Conservation (phyloP, 2,329 filamentous ascomycete genomes). For the Colletotrichum trifolii region DNA sequence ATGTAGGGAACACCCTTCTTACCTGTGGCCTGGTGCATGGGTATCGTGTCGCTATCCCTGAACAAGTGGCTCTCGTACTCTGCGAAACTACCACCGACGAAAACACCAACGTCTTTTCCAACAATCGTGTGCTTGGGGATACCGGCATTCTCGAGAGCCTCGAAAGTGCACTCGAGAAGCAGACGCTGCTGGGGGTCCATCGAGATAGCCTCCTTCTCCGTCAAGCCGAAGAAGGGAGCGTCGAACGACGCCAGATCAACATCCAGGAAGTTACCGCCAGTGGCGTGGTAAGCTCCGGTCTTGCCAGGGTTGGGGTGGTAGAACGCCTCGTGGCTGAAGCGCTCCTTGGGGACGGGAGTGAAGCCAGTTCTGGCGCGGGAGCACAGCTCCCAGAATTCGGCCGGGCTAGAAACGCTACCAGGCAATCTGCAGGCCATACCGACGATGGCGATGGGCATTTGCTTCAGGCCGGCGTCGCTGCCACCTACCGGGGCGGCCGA, state of each 20-base stretch:
- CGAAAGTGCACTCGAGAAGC: slow-evolving; percentile 64
- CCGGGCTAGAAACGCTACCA: slow-evolving; percentile 53
- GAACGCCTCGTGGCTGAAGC: slow-evolving; percentile 57
- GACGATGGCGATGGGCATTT: slow-evolving; percentile 58
- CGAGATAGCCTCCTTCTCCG: slow-evolving; percentile 60
- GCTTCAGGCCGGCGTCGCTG: slow-evolving; percentile 39
- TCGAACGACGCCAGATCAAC: slow-evolving; percentile 60
- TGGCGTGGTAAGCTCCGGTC: slow-evolving; percentile 44
- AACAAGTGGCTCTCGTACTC: slow-evolving; percentile 60
- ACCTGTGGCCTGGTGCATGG: slow-evolving; percentile 64
- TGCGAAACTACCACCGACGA: slow-evolving; percentile 58
- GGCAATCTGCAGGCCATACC: slow-evolving; percentile 61
- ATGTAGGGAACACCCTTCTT: slow-evolving; percentile 38
- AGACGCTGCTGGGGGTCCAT: slow-evolving; percentile 67
- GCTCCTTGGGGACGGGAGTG: slow-evolving; percentile 54
- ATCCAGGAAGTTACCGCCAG: slow-evolving; percentile 56
- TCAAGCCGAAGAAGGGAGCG: slow-evolving; percentile 64
- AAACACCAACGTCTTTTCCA: slow-evolving; percentile 61
- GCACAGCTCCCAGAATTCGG: slow-evolving; percentile 58
- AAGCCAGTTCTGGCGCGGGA: slow-evolving; percentile 54
- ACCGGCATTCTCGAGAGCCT: slow-evolving; percentile 65
- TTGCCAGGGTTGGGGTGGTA: slow-evolving; percentile 57
- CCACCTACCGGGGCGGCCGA: slow-evolving; percentile 31
- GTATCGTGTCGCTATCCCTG: slow-evolving; percentile 57
- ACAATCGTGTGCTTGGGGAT: slow-evolving; percentile 59